These are phyloP conservation scores for Alternaria panax DNA, from an alignment of 2,329 filamentous ascomycete genomes.

Conservation along the genomic window DNA sequence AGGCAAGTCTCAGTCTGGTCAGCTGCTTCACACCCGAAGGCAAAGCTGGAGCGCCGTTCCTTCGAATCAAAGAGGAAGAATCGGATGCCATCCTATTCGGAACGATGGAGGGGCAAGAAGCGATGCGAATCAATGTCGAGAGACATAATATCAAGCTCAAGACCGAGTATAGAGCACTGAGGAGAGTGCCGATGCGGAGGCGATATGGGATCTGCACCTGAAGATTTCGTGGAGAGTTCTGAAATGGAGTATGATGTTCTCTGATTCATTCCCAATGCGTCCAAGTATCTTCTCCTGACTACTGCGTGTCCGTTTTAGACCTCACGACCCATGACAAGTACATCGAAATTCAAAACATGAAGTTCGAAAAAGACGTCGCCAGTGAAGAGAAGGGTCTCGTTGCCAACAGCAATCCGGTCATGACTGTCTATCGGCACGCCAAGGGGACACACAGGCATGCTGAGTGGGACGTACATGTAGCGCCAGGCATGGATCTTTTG, in stretches of 20 bases:
- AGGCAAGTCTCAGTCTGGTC: conserved; percentile 10
- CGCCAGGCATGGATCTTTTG: conserved; percentile 33
- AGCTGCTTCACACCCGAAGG: conserved; percentile 14
- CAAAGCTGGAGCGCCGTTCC: conserved; percentile 12
- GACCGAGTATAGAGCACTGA: conserved; percentile 24
- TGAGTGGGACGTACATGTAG: conserved; percentile 21
- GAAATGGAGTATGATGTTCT: conserved; percentile 22
- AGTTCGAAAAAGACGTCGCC: conserved; percentile 24
- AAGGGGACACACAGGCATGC: conserved; percentile 15
- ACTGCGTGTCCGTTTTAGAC: neutral
- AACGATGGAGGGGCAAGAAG: conserved; percentile 19
- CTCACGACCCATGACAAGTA: conserved; percentile 14
- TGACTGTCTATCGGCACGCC: conserved; percentile 18
- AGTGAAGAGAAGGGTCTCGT: conserved; percentile 27
- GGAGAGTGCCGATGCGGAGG: conserved; percentile 17
- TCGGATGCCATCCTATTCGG: conserved; percentile 19
- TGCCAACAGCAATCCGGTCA: conserved; percentile 18
- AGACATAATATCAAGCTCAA: conserved; percentile 10
- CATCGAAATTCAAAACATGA: neutral
- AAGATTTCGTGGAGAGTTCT: conserved; percentile 14
- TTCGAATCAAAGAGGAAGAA: conserved; percentile 21
- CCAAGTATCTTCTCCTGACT: neutral
- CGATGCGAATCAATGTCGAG: conserved; percentile 25
- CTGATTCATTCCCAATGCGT: neutral
- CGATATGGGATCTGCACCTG: conserved; percentile 24